These are phyloP conservation scores for Psidium friedrichsthalianum DNA, from an alignment of 345 rosid species.

Conservation along the genomic window DNA sequence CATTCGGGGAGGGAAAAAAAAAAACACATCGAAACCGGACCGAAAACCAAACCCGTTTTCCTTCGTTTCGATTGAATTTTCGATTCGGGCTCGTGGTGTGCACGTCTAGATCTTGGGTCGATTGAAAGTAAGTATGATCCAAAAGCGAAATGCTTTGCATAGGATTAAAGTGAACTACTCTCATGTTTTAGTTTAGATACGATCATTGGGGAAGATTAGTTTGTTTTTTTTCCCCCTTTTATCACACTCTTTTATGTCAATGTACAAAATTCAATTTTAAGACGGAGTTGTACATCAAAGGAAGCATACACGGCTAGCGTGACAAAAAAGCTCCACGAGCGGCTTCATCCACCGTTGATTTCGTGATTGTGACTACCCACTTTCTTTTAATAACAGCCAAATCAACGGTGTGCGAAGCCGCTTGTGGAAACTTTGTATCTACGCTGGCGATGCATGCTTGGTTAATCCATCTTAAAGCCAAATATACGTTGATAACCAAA, in stretches of 20 bases:
- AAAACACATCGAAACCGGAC: not conserved
- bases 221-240: not conserved
- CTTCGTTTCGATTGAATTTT: not conserved
- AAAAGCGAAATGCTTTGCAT: not conserved
- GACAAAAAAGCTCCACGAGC: too few relatives aligned
- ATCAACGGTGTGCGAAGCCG: too few relatives aligned
- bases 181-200: not conserved
- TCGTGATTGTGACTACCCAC: too few relatives aligned
- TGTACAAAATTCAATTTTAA: too few relatives aligned
- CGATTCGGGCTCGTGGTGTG: not conserved
- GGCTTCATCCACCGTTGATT: too few relatives aligned
- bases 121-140: not conserved
- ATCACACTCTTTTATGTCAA: not conserved
- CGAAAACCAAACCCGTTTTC: not conserved
- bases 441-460: too few relatives aligned
- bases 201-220: not conserved
- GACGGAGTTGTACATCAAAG: too few relatives aligned
- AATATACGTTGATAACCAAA: too few relatives aligned
- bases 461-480: too few relatives aligned
- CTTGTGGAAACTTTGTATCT: too few relatives aligned
- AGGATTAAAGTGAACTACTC: not conserved
- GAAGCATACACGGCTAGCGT: too few relatives aligned
- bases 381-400: too few relatives aligned
- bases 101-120: not conserved
- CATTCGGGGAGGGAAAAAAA: not conserved